Conservation (phyloP, 2,329 filamentous ascomycete species). For the Pseudovirgaria hyperparasitica region DNA sequence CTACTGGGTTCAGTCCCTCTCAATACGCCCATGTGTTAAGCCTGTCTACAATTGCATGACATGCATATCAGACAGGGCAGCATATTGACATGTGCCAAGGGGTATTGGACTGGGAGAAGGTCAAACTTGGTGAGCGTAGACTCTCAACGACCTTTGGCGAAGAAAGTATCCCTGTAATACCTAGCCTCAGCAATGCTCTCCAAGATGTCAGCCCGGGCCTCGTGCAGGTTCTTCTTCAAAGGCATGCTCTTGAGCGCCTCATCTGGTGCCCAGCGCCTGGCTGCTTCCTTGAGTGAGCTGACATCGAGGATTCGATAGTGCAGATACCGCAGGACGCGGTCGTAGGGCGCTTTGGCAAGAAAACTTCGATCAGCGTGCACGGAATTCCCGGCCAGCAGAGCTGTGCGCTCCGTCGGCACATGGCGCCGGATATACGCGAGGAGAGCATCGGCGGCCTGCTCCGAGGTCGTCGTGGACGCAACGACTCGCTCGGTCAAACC, state of each 20-base stretch:
- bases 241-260: slow-evolving; percentile 51
- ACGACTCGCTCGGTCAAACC: slow-evolving; percentile 70
- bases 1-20: too few species aligned
- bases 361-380: slow-evolving; percentile 86
- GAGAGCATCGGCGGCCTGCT: slow-evolving; percentile 58
- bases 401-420: slow-evolving; percentile 53
- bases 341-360: slow-evolving; percentile 61
- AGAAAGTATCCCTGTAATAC: slow-evolving; percentile 66
- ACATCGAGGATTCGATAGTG: slow-evolving; percentile 90
- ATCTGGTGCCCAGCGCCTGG: slow-evolving; percentile 62
- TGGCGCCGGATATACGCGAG: slow-evolving; percentile 65
- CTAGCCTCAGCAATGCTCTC: slow-evolving; percentile 89
- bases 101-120: too few species aligned
- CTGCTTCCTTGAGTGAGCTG: slow-evolving; percentile 83
- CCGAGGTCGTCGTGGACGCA: slow-evolving; percentile 57
- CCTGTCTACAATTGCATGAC: too few species aligned
- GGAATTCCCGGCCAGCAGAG: slow-evolving; percentile 78
- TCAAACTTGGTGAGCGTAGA: too few species aligned
- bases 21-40: too few species aligned
- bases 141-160: too few species aligned
- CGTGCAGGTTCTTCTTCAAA: slow-evolving; percentile 62
- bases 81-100: too few species aligned
- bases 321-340: slow-evolving; percentile 58
- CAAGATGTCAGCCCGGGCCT: slow-evolving; percentile 78
- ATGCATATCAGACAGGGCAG: too few species aligned